A percentile compares a stretch with the other conserved stretches of the same genome.
phyloP scores from a whole-genome alignment of 2,329 filamentous ascomycete species.

The Esteya vermicola region DNA sequence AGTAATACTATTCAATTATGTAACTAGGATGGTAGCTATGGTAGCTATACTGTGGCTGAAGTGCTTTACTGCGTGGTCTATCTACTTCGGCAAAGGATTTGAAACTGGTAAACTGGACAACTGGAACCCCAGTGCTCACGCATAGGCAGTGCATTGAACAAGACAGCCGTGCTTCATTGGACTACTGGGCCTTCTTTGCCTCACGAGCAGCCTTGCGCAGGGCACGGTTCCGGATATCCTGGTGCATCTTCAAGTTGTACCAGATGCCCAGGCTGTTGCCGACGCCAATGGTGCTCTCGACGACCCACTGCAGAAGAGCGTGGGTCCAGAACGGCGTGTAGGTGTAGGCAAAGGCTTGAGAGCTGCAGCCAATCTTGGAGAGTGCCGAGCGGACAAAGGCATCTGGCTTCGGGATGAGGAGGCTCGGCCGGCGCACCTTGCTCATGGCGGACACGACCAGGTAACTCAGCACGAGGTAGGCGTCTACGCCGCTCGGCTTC shows the following conservation, averaged over 20 bases:
- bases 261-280: constrained; percentile 31
- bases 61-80: no score
- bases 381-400: constrained; percentile 69
- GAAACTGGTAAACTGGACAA: no score
- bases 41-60: no score
- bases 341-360: constrained; percentile 66
- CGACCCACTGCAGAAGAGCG: constrained; percentile 71
- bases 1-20: no score
- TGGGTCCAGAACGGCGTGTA: constrained; percentile 93
- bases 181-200: constrained; percentile 43
- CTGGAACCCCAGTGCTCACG: no score
- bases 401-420: constrained; percentile 67
- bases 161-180: neutral
- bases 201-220: constrained; percentile 74
- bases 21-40: no score
- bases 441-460: constrained; percentile 94
- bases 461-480: constrained; percentile 86
- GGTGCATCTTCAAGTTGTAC: constrained; percentile 56
- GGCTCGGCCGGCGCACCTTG: constrained; percentile 71
- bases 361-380: constrained; percentile 70
- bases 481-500: constrained; percentile 63
- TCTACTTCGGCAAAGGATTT: no score
- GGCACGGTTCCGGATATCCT: constrained; percentile 68
- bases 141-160: no score
- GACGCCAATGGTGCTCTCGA: constrained; percentile 44